Base-by-base conservation (phyloP, 371 early-diverging fungal species). In the Paraphysoderma sedebokerense region DNA sequence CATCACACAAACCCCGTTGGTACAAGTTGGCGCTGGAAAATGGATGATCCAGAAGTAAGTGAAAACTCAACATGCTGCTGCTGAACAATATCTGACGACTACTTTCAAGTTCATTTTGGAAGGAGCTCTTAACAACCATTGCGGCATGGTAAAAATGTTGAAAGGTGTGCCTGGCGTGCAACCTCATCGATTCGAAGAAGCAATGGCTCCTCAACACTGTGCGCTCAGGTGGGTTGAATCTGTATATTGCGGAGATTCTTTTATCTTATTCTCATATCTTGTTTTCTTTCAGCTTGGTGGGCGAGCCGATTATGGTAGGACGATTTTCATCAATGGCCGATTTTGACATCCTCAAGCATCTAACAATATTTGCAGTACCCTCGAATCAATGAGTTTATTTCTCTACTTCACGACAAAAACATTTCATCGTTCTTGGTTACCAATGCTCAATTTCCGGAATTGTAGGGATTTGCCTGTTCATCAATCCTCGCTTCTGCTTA, bases 391-490 rank as follows among this genome's bases (percentile, higher is more conserved):
- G 82, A 83, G 50, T 79, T 83, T 55, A 70, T 82, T 5, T 67
- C 65, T 24, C 53, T 77, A 44, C 54, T 85, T 38, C 84, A 85
- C 49, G 65, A 76, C 50, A 62, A 69, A 48, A 66, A 66, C 40
- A 81, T 85, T 32, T 81, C 81, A 2, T 75, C 81, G 0, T 85
- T 85, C 65, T 52, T 85, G 50, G 86, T 85, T 15, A 82, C 82
- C 26, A 85, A 85, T 49, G 83, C 82, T 26, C 85, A 85, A 58
- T 82, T 82, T 66, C 83, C 83, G 11, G 79, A 79, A n/a, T n/a
- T n/a, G n/a, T 32, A 36, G 20, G 29, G 28, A 47, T 33, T 15
- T 37, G 31, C n/a, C n/a, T n/a, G n/a, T n/a, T n/a, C n/a, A n/a
- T n/a, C n/a, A n/a, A n/a, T n/a, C n/a, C n/a, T n/a, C n/a, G n/a